Evolutionary conservation across 2,329 filamentous ascomycete genomes (phyloP), one percentile per base, ranked within the genome.

Genomic region (Diplodia mutila): DNA sequence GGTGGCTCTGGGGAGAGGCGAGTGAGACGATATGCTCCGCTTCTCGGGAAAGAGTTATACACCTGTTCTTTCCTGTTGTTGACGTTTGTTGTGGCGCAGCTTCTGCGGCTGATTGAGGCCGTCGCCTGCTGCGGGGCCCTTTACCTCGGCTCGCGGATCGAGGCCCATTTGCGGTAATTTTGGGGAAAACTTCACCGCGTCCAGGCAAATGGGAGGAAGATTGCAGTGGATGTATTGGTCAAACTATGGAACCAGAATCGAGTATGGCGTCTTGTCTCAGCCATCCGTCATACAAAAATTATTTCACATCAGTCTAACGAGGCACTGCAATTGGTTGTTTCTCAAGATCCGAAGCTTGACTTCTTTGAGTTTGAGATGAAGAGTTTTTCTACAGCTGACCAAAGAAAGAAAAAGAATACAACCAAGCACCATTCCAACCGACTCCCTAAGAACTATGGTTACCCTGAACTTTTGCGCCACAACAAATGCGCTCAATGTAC

Each of bases 121-220:
- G 42, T n/a, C n/a, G 42, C 42, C 42, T 46, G 42, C n/a, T 12
- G 42, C 18, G 42, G 42, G n/a, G 42, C n/a, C n/a, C n/a, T 9
- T 27, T 48, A 61, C 57, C 57, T 61, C 57, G 57, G 57, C 57
- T 32, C 6, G 25, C n/a, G 39, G 18, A 14, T 61, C 42, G 23
- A 12, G 21, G 7, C 42, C 57, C 12, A n/a, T 46, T 34, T 49
- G 11, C 18, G 23, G 39, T 34, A 32, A 32, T 48, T 3, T 46
- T 21, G 18, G 42, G n/a, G 8, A 7, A 21, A 21, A 9, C 32
- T 8, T 32, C 29, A 7, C 29, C 29, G 8, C 7, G 29, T 32
- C 8, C 32, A 12, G 11, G 11, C n/a, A n/a, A n/a, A n/a, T n/a
- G n/a, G 42, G 8, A 21, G 11, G 21, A 9, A 46, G 18, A 21